Conservation (phyloP, 129 eudicot genomes). For the Helichrysum umbraculigerum region DNA sequence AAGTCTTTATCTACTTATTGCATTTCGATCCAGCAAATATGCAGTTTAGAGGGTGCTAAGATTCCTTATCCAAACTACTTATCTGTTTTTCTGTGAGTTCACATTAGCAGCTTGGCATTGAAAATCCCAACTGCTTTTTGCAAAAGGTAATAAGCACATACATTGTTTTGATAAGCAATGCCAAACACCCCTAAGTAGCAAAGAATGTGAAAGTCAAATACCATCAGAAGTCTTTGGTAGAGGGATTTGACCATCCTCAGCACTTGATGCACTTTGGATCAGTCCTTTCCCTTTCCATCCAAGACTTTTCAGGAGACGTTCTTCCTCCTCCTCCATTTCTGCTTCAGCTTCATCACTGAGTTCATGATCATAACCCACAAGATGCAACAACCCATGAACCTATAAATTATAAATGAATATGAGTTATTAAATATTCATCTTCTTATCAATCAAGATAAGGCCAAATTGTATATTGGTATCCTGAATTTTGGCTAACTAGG, state of each 20-base stretch:
- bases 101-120: neutral
- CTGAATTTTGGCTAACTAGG: neutral
- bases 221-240: conserved; percentile 47
- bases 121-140: neutral
- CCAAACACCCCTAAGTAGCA: neutral
- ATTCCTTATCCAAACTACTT: neutral
- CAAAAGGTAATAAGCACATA: neutral
- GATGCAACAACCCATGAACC: conserved; percentile 95
- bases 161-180: neutral
- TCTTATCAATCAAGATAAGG: neutral
- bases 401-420: conserved; percentile 21
- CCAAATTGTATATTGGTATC: neutral
- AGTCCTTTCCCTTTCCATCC: conserved; percentile 97
- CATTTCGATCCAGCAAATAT: neutral
- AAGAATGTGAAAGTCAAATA: conserved; percentile 34
- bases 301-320: conserved; percentile 66
- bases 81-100: neutral
- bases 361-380: conserved; percentile 94
- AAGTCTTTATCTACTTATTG: neutral
- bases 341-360: conserved; percentile 86
- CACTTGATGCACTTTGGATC: conserved; percentile 67
- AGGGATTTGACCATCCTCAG: conserved; percentile 46
- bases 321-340: conserved; percentile 90
- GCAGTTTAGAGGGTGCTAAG: neutral
- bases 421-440: neutral